Evolutionary conservation across 345 rosid genomes (phyloP), one percentile per base, ranked within the genome.

Genomic region (Citrus trifoliata): DNA sequence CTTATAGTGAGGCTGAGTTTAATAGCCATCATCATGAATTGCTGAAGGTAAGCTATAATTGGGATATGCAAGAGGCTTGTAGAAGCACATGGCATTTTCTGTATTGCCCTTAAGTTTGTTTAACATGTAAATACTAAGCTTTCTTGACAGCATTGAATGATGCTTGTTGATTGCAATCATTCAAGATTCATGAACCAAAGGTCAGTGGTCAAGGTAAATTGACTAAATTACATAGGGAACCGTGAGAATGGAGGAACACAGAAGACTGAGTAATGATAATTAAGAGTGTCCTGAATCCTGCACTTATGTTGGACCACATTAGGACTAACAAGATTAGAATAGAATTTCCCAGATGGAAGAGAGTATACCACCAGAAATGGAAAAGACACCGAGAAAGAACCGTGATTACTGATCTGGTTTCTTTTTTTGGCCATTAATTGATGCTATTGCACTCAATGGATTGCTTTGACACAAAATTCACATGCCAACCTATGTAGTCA

Each of bases 1-100:
- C 98, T 78, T 88, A 97, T 67, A 92, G 93, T 28, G 90, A 92
- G 84, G 90, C 89, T 63, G 99, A 94, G 83, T 90, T 97, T 77
- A 93, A 92, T 83, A 83, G 85, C 58, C 89, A 88, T 79, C 98
- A 97, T 89, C 95, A 90, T 66, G 70, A 80, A 75, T 81, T 89
- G 83, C 84, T 97, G 76, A 90, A 89, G 82, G 99, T 93, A 78
- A 83, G 86, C 74, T 37, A 27, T 65, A 22, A 38, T 27, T 76
- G 22, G 75, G 67, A 55, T 66, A 25, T 32, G 12, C 58, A 69
- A 22, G 42, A 55, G 60, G 14, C 60, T 32, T 25, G 21, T 27
- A 14, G 33, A 81, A 28, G 60, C 33, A 27, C 48, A 16, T 60
- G 35, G 25, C 19, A 77, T 67, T 71, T 35, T 64, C 9, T 48